Evolutionary conservation across 371 early-diverging fungal genomes (phyloP).

Genomic region (Chytridium lagenaria): DNA sequence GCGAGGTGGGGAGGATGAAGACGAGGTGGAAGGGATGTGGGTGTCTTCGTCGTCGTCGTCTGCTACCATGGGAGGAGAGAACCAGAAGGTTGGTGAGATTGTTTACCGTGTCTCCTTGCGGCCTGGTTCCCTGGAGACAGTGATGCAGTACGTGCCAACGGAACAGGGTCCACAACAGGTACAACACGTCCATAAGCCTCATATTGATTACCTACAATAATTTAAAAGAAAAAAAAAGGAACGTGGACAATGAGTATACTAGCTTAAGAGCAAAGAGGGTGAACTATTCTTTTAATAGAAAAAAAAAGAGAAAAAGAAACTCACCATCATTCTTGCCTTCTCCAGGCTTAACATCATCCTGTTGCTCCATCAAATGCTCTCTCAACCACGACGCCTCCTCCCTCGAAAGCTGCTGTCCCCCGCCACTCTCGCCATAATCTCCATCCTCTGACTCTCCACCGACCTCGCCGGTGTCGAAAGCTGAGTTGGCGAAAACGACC

Average conservation of each 20-base stretch:
- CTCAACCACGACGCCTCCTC: conserved; percentile 8
- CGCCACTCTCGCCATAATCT: background rate
- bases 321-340: background rate
- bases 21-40: background rate
- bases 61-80: background rate
- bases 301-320: background rate
- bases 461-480: background rate
- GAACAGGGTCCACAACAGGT: background rate
- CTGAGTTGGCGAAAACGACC: background rate
- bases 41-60: background rate
- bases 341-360: background rate
- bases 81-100: background rate
- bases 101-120: background rate
- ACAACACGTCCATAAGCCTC: background rate
- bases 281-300: background rate
- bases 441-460: background rate
- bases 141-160: background rate
- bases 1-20: background rate
- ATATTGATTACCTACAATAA: too few species aligned
- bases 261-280: background rate
- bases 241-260: background rate
- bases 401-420: background rate
- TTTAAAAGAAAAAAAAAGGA: background rate
- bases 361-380: background rate
- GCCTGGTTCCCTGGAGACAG: background rate